Conservation (phyloP, 2,329 filamentous ascomycete genomes). For the Arachnopeziza araneosa region DNA sequence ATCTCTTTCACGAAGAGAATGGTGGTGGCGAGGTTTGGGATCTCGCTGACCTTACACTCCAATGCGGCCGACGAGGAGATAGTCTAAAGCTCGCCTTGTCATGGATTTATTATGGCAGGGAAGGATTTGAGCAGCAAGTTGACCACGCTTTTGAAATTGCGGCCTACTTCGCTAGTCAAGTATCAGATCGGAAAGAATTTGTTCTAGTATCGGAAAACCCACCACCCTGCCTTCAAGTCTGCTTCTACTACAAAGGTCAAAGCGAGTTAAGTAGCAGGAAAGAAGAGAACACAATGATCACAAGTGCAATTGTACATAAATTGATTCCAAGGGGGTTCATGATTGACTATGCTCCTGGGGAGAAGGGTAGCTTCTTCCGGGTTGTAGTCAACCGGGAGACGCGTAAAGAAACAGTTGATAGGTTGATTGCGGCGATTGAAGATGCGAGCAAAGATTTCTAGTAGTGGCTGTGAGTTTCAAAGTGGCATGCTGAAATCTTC, state of each 20-base stretch:
- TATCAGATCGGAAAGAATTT: slow-evolving; percentile 56
- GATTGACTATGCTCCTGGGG: slow-evolving; percentile 50
- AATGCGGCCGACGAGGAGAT: slow-evolving; percentile 86
- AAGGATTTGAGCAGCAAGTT: slow-evolving; percentile 65
- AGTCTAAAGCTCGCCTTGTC: slow-evolving; percentile 79
- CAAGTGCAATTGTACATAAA: slow-evolving; percentile 46
- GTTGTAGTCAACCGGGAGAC: slow-evolving; percentile 63
- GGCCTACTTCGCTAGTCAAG: slow-evolving; percentile 55
- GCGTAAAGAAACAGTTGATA: slow-evolving; percentile 53
- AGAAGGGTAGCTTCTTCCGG: slow-evolving; percentile 60
- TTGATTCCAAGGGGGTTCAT: slow-evolving; percentile 60
- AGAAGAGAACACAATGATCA: slow-evolving; percentile 47
- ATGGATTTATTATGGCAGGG: slow-evolving; percentile 82
- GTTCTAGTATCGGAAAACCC: slow-evolving; percentile 68
- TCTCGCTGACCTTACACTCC: slow-evolving; percentile 84
- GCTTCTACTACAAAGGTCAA: slow-evolving; percentile 76
- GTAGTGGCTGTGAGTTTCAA: not conserved
- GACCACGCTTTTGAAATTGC: slow-evolving; percentile 71
- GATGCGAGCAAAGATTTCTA: slow-evolving; percentile 19
- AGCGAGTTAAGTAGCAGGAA: slow-evolving; percentile 41
- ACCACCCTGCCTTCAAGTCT: slow-evolving; percentile 86
- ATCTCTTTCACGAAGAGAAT: slow-evolving; percentile 63
- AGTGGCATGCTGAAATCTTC: not conserved
- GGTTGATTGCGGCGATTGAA: slow-evolving; percentile 54
- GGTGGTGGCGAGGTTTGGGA: slow-evolving; percentile 69